A percentile compares a stretch with the other conserved stretches of the same genome.
Evolutionary conservation across 73 alveolate genomes (phyloP).

Genomic region (Durusdinium trenchii): DNA sequence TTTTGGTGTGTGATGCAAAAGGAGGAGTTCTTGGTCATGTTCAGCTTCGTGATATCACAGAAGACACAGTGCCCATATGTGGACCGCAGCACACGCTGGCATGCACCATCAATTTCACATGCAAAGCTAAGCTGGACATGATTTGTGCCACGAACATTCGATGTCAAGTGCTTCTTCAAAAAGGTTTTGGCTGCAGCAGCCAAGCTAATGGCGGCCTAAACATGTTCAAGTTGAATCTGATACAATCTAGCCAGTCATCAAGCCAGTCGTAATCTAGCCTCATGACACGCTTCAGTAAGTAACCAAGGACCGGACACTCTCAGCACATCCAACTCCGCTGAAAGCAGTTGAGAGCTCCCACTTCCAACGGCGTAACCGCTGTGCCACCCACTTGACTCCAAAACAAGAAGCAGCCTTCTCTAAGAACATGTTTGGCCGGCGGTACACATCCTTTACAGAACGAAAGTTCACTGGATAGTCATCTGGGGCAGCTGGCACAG

Average conservation of each 20-base stretch:
- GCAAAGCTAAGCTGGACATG: neutral
- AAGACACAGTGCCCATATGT: neutral
- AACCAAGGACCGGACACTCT: no score
- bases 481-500: neutral
- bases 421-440: neutral
- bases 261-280: no score
- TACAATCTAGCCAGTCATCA: no score
- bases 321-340: neutral
- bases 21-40: neutral
- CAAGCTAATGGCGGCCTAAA: no score
- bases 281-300: no score
- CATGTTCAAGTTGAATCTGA: no score
- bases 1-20: neutral
- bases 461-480: neutral
- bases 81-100: neutral
- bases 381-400: neutral
- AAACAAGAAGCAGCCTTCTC: neutral
- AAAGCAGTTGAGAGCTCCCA: slow-evolving; percentile 8
- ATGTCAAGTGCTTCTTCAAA: no score
- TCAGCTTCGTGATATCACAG: neutral
- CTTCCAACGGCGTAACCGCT: neutral
- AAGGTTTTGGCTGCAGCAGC: no score
- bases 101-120: neutral
- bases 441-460: neutral
- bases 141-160: no score